Evolutionary conservation across 1,284 basidiomycete genomes (phyloP).

Genomic region (Leccinum ponderosum): DNA sequence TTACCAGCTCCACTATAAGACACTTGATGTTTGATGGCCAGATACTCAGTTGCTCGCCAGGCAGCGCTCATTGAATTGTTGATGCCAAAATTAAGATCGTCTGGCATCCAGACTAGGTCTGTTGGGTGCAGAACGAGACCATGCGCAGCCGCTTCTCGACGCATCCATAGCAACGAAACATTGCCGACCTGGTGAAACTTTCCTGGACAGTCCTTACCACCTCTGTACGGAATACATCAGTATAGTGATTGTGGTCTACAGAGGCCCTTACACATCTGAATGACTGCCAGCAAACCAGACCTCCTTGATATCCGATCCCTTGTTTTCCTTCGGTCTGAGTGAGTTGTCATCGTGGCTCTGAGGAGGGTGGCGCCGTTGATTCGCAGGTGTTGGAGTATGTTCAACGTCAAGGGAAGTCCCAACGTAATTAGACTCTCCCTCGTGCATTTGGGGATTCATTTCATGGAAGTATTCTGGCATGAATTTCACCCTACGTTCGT

Average conservation of each 20-base stretch:
- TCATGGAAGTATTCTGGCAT: conserved; percentile 15
- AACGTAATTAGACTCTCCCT: conserved; percentile 12
- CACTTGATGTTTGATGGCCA: too few relatives aligned
- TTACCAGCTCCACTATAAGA: too few relatives aligned
- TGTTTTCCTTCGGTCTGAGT: not conserved
- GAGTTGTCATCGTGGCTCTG: not conserved
- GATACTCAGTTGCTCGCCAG: too few relatives aligned
- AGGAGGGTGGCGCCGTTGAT: not conserved
- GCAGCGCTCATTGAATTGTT: too few relatives aligned
- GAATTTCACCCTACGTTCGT: not conserved
- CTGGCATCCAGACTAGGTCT: too few relatives aligned
- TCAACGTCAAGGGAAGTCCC: not conserved
- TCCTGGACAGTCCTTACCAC: conserved; percentile 20
- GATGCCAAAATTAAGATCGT: too few relatives aligned
- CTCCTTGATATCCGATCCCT: conserved; percentile 16
- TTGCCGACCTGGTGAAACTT: conserved; percentile 13
- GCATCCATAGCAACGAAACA: conserved; percentile 22
- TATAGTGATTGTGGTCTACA: not conserved
- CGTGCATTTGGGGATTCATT: conserved; percentile 6
- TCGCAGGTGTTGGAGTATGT: not conserved
- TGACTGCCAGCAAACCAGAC: conserved; percentile 23
- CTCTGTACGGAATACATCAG: conserved; percentile 15
- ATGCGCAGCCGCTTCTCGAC: not conserved
- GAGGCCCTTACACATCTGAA: conserved; percentile 22
- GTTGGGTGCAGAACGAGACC: too few relatives aligned